Base-by-base conservation (phyloP, 2,329 filamentous ascomycete species). In the Phaeoacremonium minimum region DNA sequence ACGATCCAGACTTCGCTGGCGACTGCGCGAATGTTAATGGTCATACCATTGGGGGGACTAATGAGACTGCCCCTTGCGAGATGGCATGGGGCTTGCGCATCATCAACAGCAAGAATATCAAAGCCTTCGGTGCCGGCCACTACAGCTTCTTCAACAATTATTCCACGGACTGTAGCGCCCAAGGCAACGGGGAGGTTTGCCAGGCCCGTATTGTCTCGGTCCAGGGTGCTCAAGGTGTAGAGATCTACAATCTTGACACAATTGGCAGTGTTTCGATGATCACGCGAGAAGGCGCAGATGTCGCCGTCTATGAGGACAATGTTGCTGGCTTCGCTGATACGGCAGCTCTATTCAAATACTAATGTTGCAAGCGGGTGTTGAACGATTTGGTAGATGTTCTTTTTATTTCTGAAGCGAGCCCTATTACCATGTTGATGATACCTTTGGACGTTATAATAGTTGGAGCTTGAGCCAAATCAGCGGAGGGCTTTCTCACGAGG, bases 101-200 rank as follows among this genome's bases (percentile, higher is more conserved):
- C 36, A 51, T 81, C 18, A 60, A 58, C 38, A 73, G 70, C 20
- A 59, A 57, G 32, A 67, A 74, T 49, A 61, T 85, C 14, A 61
- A 71, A 18, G 58, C 76, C 15, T 81, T 82, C 42, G 80, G 80
- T 6, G 75, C 73, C 0, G 82, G 82, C 0, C 48, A 84, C 12
- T 86, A 86, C 61, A 77, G 70, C 13, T 84, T 83, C 66, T 84
- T 83, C 58, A 71, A 77, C 55, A 80, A 83, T 56, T 83, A 83
- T 58, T 68, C 62, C 35, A 67, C 67, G 9, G 47, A 52, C 3
- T 74, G 70, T 48, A 67, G 65, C 28, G 58, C 59, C 20, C 53
- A 55, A 18, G 57, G 52, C 5, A 56, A 57, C 9, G 61, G 52
- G 5, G 57, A 61, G 18, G 57, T 59, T 30, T 74, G 70, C 48